phyloP scores from a whole-genome alignment of 345 rosid genomes.

The Gossypium herbaceum region DNA sequence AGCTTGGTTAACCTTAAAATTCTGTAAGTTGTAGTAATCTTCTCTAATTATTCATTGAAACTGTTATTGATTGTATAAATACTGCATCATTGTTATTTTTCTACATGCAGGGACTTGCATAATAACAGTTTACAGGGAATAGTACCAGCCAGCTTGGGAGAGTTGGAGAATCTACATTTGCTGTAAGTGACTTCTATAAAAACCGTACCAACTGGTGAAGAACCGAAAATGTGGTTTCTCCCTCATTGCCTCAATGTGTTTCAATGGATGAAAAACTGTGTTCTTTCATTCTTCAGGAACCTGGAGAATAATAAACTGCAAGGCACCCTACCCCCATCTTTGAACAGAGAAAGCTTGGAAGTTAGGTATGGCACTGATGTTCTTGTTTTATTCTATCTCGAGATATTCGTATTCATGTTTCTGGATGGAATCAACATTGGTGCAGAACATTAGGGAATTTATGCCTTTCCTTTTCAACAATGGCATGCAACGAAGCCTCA shows the following conservation, averaged over 20 bases:
- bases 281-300: conserved; percentile 46
- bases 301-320: conserved; percentile 75
- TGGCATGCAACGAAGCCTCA: conserved; percentile 57
- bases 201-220: background rate
- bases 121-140: conserved; percentile 72
- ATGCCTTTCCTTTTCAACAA: conserved; percentile 67
- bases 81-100: background rate
- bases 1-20: conserved; percentile 61
- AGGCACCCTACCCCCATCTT: conserved; percentile 66
- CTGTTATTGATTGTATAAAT: background rate
- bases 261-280: background rate
- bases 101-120: conserved; percentile 64
- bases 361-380: conserved; percentile 48
- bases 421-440: conserved; percentile 13
- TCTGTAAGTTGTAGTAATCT: conserved; percentile 51
- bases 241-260: background rate
- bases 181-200: conserved; percentile 48
- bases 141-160: conserved; percentile 72
- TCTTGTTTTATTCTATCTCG: background rate
- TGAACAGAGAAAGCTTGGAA: conserved; percentile 62
- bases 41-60: background rate
- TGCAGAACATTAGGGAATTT: conserved; percentile 72
- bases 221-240: background rate
- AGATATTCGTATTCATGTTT: background rate
- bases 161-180: conserved; percentile 57